Percentiles rank a stretch among this genome's conserved stretches.
Evolutionary conservation across 1,284 basidiomycete species (phyloP).

Genomic region (Crucibulum cyathiforme): DNA sequence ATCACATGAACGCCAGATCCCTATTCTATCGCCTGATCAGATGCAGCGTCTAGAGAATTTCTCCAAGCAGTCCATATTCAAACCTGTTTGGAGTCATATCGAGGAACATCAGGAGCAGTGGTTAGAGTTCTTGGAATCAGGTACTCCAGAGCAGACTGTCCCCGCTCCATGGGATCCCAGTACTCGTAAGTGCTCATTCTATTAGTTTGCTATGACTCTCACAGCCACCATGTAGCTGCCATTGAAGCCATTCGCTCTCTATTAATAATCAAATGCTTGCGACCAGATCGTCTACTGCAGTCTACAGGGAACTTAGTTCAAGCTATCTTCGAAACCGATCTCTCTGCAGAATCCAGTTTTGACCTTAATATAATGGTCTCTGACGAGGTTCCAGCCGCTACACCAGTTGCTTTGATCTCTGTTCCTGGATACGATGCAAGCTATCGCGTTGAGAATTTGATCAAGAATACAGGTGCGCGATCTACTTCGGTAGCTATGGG

Average conservation of each 20-base stretch:
- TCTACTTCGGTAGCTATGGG: slow-evolving; percentile 96
- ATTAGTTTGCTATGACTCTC: slow-evolving; percentile 11
- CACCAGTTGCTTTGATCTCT: slow-evolving; percentile 89
- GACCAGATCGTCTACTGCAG: slow-evolving; percentile 88
- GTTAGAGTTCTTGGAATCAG: slow-evolving; percentile 76
- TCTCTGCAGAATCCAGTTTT: slow-evolving; percentile 74
- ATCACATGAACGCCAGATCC: slow-evolving; percentile 38
- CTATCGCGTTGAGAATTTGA: slow-evolving; percentile 90
- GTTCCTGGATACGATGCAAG: slow-evolving; percentile 97
- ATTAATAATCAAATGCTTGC: slow-evolving; percentile 86
- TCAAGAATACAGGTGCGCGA: slow-evolving; percentile 75
- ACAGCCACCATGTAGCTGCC: slow-evolving; percentile 57
- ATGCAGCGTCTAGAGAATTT: slow-evolving; percentile 69
- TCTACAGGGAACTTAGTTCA: slow-evolving; percentile 79
- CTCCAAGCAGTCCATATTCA: slow-evolving; percentile 77
- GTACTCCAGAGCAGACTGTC: slow-evolving; percentile 73
- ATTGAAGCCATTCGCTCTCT: slow-evolving; percentile 77
- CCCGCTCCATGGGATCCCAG: slow-evolving; percentile 81
- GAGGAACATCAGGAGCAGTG: slow-evolving; percentile 73
- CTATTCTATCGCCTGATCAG: slow-evolving; percentile 71
- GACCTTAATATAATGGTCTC: slow-evolving; percentile 80
- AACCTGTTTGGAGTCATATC: slow-evolving; percentile 76
- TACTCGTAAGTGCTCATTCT: slow-evolving; percentile 60
- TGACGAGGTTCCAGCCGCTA: slow-evolving; percentile 79
- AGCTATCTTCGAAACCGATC: slow-evolving; percentile 78